phyloP scores from a whole-genome alignment of 805 yeast species.

The Ogataea nitratoaversa region DNA sequence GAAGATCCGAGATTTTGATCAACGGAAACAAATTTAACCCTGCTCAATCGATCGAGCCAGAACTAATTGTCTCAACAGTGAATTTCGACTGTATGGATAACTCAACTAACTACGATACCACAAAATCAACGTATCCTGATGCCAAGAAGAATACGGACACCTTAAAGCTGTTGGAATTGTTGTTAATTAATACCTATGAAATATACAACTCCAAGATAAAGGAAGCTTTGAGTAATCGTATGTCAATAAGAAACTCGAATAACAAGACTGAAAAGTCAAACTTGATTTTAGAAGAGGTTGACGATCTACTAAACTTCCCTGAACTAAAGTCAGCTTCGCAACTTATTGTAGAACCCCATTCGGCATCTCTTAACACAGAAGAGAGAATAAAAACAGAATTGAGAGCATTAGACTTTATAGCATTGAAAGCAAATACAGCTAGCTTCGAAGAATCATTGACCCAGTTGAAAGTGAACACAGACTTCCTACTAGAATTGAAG shows the following conservation, averaged over 20 bases:
- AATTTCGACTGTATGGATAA: constrained; percentile 33
- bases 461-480: constrained; percentile 21
- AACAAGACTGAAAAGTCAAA: constrained; percentile 7
- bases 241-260: constrained; percentile 5
- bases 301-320: constrained; percentile 16
- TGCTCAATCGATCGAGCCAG: constrained; percentile 36
- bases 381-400: constrained; percentile 19
- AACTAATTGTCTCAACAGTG: constrained; percentile 33
- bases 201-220: constrained; percentile 24
- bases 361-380: constrained; percentile 11
- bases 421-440: constrained; percentile 22
- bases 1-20: constrained; percentile 34
- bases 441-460: constrained; percentile 29
- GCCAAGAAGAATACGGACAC: constrained; percentile 25
- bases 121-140: constrained; percentile 28
- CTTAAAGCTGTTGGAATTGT: constrained; percentile 23
- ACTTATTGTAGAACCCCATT: constrained; percentile 3
- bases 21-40: constrained; percentile 40
- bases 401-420: constrained; percentile 21
- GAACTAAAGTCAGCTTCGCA: constrained; percentile 14
- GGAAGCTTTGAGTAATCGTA: constrained; percentile 23
- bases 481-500: constrained; percentile 22
- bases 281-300: constrained; percentile 13
- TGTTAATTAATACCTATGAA: constrained; percentile 27
- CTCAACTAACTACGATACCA: constrained; percentile 29